A percentile compares a stretch with the other conserved stretches of the same genome.
Conservation (phyloP, 768 basidiomycete genomes). For the Gyrodon lividus region DNA sequence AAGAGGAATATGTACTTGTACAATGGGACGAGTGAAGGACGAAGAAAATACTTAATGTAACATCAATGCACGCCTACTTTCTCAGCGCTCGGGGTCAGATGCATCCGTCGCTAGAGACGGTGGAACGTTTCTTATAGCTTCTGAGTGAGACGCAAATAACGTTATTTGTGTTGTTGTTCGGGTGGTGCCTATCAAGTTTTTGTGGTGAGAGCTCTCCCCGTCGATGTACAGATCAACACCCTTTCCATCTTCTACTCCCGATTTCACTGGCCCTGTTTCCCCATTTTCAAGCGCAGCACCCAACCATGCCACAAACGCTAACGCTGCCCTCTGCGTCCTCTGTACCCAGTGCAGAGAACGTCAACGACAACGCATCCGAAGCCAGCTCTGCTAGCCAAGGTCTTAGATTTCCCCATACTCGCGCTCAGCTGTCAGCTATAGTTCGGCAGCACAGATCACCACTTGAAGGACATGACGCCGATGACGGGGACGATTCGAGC, state of each 20-base stretch:
- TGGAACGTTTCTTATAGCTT: too few species aligned
- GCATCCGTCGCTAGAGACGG: constrained; percentile 2
- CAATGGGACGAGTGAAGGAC: constrained; percentile 66
- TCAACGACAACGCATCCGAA: constrained; percentile 23
- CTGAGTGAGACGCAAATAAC: constrained; percentile 10
- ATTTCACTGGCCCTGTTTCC: neutral
- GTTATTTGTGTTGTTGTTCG: constrained; percentile 24
- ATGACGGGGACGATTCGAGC: constrained; percentile 54
- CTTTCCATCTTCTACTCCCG: constrained; percentile 11
- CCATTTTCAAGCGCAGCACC: constrained; percentile 7
- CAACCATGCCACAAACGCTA: constrained; percentile 26
- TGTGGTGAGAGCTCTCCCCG: constrained; percentile 17
- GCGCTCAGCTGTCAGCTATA: constrained; percentile 75
- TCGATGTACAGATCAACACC: constrained; percentile 23
- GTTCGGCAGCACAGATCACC: constrained; percentile 67
- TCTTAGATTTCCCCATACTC: constrained; percentile 73
- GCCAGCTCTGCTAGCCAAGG: constrained; percentile 18
- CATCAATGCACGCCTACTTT: neutral
- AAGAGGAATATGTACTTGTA: constrained; percentile 71
- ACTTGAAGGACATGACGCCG: constrained; percentile 53
- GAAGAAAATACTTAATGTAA: neutral
- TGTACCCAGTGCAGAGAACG: constrained; percentile 4
- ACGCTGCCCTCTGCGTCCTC: constrained; percentile 19
- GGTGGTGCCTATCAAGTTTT: constrained; percentile 16
- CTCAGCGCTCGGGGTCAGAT: neutral